Evolutionary conservation across 2,329 filamentous ascomycete genomes (phyloP), one percentile per base, ranked within the genome.

Genomic region (Esteya vermicola): DNA sequence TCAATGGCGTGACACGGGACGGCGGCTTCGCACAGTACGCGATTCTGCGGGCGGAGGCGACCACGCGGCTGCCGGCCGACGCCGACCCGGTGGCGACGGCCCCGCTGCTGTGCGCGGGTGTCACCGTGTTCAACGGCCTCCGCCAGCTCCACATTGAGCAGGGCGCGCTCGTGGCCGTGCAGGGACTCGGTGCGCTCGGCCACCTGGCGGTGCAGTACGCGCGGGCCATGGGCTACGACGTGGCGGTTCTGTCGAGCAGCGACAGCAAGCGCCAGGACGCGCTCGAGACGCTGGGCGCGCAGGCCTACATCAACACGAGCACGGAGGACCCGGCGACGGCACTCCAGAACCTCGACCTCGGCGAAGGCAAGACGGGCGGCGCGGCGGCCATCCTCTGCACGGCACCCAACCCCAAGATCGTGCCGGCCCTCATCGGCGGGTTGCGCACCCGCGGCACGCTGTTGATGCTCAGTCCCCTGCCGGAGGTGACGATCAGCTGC

Each of bases 141-240:
- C 67, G 72, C 45, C 71, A 72, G 54, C 61, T 70, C 46, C 52
- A 61, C 20, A 58, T 75, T 33, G 60, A 65, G 48, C 64, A 68
- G 41, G 72, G 72, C 9, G 62, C 57, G n/a, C 45, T 67, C 0
- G 67, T 76, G 1, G 72, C 70, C 19, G 52, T 77, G 19, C 75
- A 88, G 45, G 84, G 81, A 13, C 64, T 89, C 4, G 77, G 85
- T 38, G 84, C 83, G 2, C 66, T 88, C 0, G 83, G 83, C 3
- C 83, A 89, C 56, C 56, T 89, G 23, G 83, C 81, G 0, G 75
- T 88, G 23, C 81, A 86, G 54, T 88, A 79, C 54, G 81, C 81
- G 5, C 64, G 64, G 37, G 76, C 77, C 57, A 85, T 86, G 81
- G 83, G 83, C 5, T 86, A 80, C 57, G 68, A 73, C 43, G 74